Evolutionary conservation across 129 eudicot species (phyloP), one percentile per base, ranked within the genome.

Genomic region (Chrysanthemum lavandulifolium): DNA sequence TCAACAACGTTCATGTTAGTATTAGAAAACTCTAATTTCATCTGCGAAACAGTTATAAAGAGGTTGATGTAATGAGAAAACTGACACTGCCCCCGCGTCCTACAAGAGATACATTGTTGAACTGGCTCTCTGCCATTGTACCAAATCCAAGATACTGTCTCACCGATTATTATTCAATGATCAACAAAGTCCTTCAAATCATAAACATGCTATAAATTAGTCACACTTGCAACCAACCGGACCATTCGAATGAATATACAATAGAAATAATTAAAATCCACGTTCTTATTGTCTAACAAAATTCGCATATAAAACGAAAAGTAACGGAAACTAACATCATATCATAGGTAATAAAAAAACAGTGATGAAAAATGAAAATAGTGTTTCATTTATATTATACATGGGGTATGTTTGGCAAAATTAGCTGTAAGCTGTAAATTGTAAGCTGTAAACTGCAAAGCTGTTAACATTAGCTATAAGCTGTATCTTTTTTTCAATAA

Each of bases 31-130:
- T 1, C 0, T 2, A 40, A 40, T 40, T 40, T 40, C 47, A 40
- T 40, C 47, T 40, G 10, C 9, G 10, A 8, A 40, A 7, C 47
- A 40, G 47, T 6, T 7, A 7, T 40, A 40, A 40, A 57, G 36
- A 29, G 15, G 49, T 48, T 49, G 50, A 73, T 60, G 18, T 10
- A 67, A 65, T 29, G 67, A 65, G 76, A 60, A 72, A 55, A 80
- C 88, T 89, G 53, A 93, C 98, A n/a, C 88, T 77, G 71, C 98
- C 98, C 49, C 96, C 96, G 12, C 98, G 98, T 56, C 98, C 98
- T 16, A 87, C 84, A 31, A 89, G 98, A 50, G 95, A 89, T 70
- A 93, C 87, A 59, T 67, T 87, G 88, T 87, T 89, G 84, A 87
- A 93, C 25, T 87, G 98, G 68, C 95, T 96, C 12, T 93, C 98